Base-by-base conservation (phyloP, 805 yeast genomes). In the Starmerella vaccinii region DNA sequence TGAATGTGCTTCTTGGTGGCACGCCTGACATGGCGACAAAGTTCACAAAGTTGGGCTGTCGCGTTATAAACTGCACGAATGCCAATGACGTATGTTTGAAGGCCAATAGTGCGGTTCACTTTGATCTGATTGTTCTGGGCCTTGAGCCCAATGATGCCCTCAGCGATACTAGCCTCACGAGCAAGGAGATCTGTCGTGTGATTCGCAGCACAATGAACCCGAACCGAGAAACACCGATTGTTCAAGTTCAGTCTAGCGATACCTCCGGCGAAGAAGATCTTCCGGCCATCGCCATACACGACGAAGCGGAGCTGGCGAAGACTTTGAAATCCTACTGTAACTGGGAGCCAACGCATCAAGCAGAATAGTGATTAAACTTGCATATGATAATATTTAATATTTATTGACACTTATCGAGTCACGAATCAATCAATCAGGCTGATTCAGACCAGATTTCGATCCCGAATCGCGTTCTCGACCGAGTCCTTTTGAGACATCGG, bases 91-190 rank as follows among this genome's bases (percentile, higher is more conserved):
- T 52, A 15, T 54, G 57, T 34, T 24, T 49, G 24, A 37, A 49
- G 23, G 83, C 95, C 1, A 55, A 37, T 0, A 84, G 94, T 33
- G 81, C 81, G 47, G 84, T 86, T 18, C 82, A 79, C 61, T 90
- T 87, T 69, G 97, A 89, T 66, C 57, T 88, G 37, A 86, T 89
- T 26, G 71, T 89, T 52, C 80, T 92, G 0, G 92, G 52, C 22
- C 23, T 55, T 3, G 22, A 7, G 10, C 22, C 5, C 4, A 19
- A 8, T 15, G 34, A 19, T 3, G 42, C 46, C 2, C 18, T 10
- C 6, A 16, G 43, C 29, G 46, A 43, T 6, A 38, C 56, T 22
- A 27, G 50, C 9, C 41, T 53, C 23, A 54, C 54, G 7, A 49
- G 40, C 30, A 33, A 44, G 8, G 59, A 56, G 29, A 53, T 56